Evolutionary conservation across 2,329 filamentous ascomycete species (phyloP).

Genomic region (Ascochyta pisi): DNA sequence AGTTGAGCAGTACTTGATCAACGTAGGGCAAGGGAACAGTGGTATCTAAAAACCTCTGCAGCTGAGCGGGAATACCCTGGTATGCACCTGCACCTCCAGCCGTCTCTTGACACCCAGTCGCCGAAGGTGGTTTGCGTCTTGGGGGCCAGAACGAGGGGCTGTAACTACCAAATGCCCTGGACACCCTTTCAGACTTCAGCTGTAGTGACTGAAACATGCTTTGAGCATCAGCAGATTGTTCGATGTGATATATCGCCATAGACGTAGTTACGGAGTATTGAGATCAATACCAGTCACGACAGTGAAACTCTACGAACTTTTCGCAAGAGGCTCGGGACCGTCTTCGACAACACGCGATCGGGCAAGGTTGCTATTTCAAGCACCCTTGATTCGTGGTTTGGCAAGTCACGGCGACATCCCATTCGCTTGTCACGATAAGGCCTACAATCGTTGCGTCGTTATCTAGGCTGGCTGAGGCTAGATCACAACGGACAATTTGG

Average conservation of each 20-base stretch:
- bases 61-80: not conserved
- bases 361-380: slow-evolving; percentile 1
- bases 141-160: slow-evolving; percentile 9
- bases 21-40: not conserved
- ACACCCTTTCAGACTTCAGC: not conserved
- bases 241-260: too few species aligned
- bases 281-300: not conserved
- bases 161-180: not conserved
- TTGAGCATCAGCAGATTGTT: too few species aligned
- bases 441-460: slow-evolving; percentile 1
- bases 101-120: slow-evolving; percentile 2
- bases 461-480: slow-evolving; percentile 11
- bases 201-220: not conserved
- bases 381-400: not conserved
- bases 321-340: not conserved
- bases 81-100: slow-evolving; percentile 3
- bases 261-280: not conserved
- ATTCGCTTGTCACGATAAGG: slow-evolving; percentile 6
- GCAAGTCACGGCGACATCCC: slow-evolving; percentile 2
- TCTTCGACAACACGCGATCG: slow-evolving; percentile 11
- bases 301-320: not conserved
- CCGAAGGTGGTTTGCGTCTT: slow-evolving; percentile 2
- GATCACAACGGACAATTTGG: slow-evolving; percentile 2
- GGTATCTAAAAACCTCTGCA: not conserved
- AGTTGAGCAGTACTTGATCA: not conserved